Percentiles rank a stretch among this genome's conserved stretches.
phyloP scores from a whole-genome alignment of 2,329 filamentous ascomycete genomes.

The Cyphellophora europaea region DNA sequence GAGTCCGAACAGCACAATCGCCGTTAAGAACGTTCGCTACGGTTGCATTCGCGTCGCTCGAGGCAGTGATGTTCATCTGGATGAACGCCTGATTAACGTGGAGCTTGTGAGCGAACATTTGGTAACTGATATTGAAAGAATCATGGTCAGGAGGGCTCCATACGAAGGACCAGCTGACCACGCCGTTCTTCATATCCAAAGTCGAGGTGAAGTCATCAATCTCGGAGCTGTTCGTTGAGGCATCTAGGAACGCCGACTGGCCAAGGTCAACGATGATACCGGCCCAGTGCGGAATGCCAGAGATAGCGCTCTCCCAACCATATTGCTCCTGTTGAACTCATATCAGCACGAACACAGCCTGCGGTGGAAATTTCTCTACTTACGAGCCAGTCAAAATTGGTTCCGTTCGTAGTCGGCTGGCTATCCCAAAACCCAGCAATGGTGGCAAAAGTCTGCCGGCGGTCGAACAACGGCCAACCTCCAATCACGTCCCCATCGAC shows the following conservation, averaged over 20 bases:
- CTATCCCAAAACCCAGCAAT: constrained; percentile 58
- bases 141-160: constrained; percentile 49
- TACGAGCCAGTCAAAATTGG: constrained; percentile 63
- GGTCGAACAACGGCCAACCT: constrained; percentile 59
- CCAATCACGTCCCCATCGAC: constrained; percentile 46
- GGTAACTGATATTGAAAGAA: constrained; percentile 52
- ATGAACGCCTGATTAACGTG: constrained; percentile 53
- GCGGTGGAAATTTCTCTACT: too few species aligned
- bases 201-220: constrained; percentile 53
- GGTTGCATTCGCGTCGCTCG: constrained; percentile 43
- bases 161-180: constrained; percentile 55
- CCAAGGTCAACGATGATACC: constrained; percentile 50
- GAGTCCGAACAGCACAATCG: constrained; percentile 55
- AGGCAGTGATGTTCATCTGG: constrained; percentile 49
- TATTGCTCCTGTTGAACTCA: too few species aligned
- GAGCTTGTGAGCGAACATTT: constrained; percentile 57
- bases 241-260: constrained; percentile 47
- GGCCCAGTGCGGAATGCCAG: constrained; percentile 61
- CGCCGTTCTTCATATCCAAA: constrained; percentile 53
- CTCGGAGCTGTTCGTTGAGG: constrained; percentile 48
- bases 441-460: constrained; percentile 56
- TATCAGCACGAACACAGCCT: too few species aligned
- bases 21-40: constrained; percentile 62
- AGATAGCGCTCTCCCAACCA: constrained; percentile 61
- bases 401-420: constrained; percentile 48